phyloP scores from a whole-genome alignment of 1,139 yeast species.

The Hemisphaericaspora xylanilytica region DNA sequence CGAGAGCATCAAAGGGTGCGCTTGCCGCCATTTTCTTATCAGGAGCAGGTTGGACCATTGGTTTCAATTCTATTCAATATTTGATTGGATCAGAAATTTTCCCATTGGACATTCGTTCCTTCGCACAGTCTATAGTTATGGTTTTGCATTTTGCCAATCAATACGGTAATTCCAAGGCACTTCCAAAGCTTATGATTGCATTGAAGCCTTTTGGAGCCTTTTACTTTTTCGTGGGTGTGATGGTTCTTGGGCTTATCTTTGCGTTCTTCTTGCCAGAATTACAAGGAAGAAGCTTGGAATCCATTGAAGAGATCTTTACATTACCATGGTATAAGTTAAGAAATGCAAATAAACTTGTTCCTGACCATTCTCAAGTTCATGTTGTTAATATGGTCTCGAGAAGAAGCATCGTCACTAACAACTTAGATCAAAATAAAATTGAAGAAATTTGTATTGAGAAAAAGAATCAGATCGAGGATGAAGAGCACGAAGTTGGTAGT shows the following conservation, averaged over 20 bases:
- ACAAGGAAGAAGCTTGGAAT: slow-evolving; percentile 52
- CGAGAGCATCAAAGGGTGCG: slow-evolving; percentile 47
- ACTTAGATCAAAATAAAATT: not conserved
- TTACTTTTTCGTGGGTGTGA: slow-evolving; percentile 50
- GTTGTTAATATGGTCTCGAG: slow-evolving; percentile 21
- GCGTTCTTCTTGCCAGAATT: slow-evolving; percentile 54
- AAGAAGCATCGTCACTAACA: slow-evolving; percentile 14
- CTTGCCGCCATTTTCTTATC: slow-evolving; percentile 51
- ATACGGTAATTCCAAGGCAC: slow-evolving; percentile 58
- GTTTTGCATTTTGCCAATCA: slow-evolving; percentile 58
- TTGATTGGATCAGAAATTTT: slow-evolving; percentile 58
- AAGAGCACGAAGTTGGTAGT: slow-evolving; percentile 2
- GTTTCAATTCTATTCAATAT: slow-evolving; percentile 60
- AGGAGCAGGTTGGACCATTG: slow-evolving; percentile 64
- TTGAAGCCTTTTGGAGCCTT: slow-evolving; percentile 54
- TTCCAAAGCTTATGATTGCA: slow-evolving; percentile 50
- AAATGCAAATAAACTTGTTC: slow-evolving; percentile 49
- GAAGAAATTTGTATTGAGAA: not conserved
- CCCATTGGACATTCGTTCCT: slow-evolving; percentile 53
- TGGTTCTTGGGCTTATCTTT: slow-evolving; percentile 43
- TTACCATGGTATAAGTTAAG: slow-evolving; percentile 59
- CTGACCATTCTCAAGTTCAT: slow-evolving; percentile 50
- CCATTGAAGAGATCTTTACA: slow-evolving; percentile 56
- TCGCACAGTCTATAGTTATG: slow-evolving; percentile 57
- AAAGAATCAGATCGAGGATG: not conserved